These are phyloP conservation scores for Fraxinus greggii DNA, from an alignment of 305 asterid genomes.

Conservation along the genomic window DNA sequence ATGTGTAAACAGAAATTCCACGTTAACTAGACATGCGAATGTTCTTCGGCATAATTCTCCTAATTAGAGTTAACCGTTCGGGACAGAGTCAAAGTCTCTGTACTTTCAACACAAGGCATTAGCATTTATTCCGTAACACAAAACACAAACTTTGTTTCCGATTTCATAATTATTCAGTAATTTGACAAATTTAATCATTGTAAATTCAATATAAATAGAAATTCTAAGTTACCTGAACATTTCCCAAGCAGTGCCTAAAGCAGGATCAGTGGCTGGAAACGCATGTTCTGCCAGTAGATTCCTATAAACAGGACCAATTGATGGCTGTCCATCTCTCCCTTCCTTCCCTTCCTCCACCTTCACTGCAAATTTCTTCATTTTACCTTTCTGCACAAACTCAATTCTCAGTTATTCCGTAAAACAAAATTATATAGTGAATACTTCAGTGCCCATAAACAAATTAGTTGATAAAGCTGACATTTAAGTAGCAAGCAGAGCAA, in stretches of 20 bases:
- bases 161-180: not conserved
- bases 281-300: conserved; percentile 58
- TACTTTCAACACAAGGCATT: not conserved
- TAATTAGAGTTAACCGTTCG: not conserved
- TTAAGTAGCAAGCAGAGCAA: not conserved
- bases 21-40: not conserved
- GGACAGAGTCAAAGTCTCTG: not conserved
- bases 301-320: conserved; percentile 82
- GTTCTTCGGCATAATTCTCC: not conserved
- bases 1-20: not conserved
- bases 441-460: not conserved
- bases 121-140: not conserved
- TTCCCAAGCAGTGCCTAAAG: conserved; percentile 68
- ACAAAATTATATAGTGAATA: not conserved
- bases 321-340: conserved; percentile 60
- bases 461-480: not conserved
- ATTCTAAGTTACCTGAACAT: conserved; percentile 53
- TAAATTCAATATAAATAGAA: not conserved
- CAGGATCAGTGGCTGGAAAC: conserved; percentile 59
- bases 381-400: conserved; percentile 24
- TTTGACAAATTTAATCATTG: not conserved
- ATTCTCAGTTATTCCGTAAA: not conserved
- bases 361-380: conserved; percentile 58
- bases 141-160: not conserved
- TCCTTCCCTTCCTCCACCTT: conserved; percentile 70